These are phyloP conservation scores for Triticum turgidum DNA, from an alignment of 176 grass and related monocot genomes.

Conservation along the genomic window DNA sequence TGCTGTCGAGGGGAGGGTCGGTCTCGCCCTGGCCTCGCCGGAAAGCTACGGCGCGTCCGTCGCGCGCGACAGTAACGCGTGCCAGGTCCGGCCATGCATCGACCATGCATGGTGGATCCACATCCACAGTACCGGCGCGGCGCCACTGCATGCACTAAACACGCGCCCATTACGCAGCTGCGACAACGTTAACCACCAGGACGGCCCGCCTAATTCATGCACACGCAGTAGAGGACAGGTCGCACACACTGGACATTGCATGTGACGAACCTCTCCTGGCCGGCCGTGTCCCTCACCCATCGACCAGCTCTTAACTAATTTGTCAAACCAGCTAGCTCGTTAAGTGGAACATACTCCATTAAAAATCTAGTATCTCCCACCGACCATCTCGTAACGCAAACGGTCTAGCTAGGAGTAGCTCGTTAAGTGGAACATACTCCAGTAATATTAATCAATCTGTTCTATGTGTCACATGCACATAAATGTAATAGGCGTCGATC, in stretches of 20 bases:
- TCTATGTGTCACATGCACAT: background rate
- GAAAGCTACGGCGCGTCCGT: conserved; percentile 23
- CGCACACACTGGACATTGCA: background rate
- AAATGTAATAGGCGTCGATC: background rate
- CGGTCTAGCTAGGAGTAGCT: background rate
- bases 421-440: background rate
- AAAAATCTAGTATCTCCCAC: background rate
- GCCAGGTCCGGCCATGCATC: background rate
- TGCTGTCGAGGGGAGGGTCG: background rate
- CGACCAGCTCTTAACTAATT: background rate
- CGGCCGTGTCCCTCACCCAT: background rate
- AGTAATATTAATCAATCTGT: background rate
- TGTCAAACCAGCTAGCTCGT: background rate
- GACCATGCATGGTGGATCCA: background rate
- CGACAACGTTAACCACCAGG: background rate
- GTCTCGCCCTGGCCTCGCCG: background rate
- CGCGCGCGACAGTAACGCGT: background rate
- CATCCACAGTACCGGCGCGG: background rate
- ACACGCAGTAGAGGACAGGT: background rate
- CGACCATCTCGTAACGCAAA: background rate
- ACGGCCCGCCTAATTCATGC: conserved; percentile 5
- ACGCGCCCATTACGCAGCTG: background rate
- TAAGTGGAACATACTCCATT: no score
- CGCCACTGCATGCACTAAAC: background rate
- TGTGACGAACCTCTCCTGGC: conserved; percentile 18